phyloP scores from a whole-genome alignment of 108 stramenopile species.

The Fistulifera pelliculosa region DNA sequence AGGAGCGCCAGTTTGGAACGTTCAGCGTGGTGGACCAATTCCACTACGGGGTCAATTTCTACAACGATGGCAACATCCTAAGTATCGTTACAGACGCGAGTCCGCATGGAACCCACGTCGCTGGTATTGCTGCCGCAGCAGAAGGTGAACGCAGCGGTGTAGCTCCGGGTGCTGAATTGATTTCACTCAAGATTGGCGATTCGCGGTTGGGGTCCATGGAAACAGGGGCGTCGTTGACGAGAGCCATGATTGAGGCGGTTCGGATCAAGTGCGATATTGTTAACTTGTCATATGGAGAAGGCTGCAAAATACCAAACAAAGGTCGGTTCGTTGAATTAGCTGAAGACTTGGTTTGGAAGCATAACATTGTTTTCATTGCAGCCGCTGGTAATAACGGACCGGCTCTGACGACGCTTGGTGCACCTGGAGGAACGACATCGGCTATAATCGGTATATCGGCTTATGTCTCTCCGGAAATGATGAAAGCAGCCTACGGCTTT shows the following conservation, averaged over 20 bases:
- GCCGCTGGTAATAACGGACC: constrained; percentile 91
- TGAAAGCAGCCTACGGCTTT: constrained; percentile 47
- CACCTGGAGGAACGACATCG: constrained; percentile 66
- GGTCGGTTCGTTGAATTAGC: constrained; percentile 59
- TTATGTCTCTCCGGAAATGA: constrained; percentile 70
- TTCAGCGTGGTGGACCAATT: constrained; percentile 40
- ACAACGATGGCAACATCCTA: constrained; percentile 60
- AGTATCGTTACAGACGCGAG: constrained; percentile 78
- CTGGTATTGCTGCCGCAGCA: constrained; percentile 70
- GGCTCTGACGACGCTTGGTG: constrained; percentile 74
- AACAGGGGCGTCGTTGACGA: constrained; percentile 66
- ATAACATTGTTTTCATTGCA: constrained; percentile 66
- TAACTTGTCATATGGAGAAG: constrained; percentile 88
- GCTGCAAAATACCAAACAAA: constrained; percentile 37
- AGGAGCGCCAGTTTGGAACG: constrained; percentile 36
- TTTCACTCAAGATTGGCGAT: constrained; percentile 88
- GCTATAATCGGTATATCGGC: constrained; percentile 72
- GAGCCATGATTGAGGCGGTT: constrained; percentile 75
- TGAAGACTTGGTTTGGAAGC: constrained; percentile 56
- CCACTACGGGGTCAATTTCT: constrained; percentile 67
- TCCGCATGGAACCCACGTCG: constrained; percentile 91
- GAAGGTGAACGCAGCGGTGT: constrained; percentile 61
- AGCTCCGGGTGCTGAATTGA: constrained; percentile 83
- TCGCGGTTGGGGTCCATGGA: constrained; percentile 79
- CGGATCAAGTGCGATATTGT: constrained; percentile 70